These are phyloP conservation scores for Candida insectalens DNA, from an alignment of 805 yeast species.

Conservation along the genomic window DNA sequence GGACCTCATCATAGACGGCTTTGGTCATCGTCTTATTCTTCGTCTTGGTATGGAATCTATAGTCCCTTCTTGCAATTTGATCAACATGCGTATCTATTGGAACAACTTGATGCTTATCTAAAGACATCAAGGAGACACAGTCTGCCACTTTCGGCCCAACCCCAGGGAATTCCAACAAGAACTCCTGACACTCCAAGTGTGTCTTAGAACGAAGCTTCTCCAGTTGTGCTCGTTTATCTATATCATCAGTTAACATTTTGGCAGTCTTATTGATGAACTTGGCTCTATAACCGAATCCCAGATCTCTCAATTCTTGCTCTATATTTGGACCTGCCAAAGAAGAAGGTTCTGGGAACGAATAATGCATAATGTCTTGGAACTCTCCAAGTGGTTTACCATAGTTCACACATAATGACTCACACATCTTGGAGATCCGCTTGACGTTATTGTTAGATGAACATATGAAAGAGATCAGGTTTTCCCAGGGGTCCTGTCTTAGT, in stretches of 20 bases:
- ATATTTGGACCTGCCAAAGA: conserved; percentile 28
- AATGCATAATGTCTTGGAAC: conserved; percentile 46
- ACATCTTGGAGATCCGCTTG: conserved; percentile 88
- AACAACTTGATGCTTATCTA: conserved; percentile 77
- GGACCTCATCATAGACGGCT: conserved; percentile 44
- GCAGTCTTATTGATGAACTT: conserved; percentile 80
- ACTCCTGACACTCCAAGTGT: conserved; percentile 39
- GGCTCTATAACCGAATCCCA: conserved; percentile 88
- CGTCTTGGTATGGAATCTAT: conserved; percentile 34
- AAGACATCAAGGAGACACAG: conserved; percentile 86
- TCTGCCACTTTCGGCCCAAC: conserved; percentile 99
- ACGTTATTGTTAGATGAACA: conserved; percentile 96
- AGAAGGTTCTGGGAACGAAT: conserved; percentile 66
- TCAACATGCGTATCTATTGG: conserved; percentile 96
- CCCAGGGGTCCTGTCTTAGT: conserved; percentile 95
- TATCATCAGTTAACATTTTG: conserved; percentile 32
- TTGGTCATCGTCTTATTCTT: conserved; percentile 36
- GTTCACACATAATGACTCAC: conserved; percentile 61
- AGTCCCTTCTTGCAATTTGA: conserved; percentile 80
- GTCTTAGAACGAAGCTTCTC: conserved; percentile 26
- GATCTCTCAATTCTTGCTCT: conserved; percentile 29
- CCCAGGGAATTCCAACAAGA: conserved; percentile 61
- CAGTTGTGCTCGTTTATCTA: conserved; percentile 25
- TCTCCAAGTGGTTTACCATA: conserved; percentile 56
- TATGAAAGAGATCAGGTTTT: conserved; percentile 78